These are phyloP conservation scores for Ceratocystis eucalypticola DNA, from an alignment of 2,329 filamentous ascomycete genomes.

Conservation along the genomic window DNA sequence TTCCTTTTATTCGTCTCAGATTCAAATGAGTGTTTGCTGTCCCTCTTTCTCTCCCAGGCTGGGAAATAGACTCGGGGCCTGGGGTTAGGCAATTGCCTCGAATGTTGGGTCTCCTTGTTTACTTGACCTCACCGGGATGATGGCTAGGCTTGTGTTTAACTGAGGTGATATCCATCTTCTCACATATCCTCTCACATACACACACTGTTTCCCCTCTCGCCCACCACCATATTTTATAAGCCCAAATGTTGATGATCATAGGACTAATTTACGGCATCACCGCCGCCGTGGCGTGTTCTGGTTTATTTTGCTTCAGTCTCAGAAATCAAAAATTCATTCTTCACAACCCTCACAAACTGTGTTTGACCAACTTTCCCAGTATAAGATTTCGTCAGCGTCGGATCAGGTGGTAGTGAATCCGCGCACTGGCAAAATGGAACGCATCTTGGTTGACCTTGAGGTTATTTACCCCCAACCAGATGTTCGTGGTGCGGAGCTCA, in stretches of 20 bases:
- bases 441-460: conserved; percentile 75
- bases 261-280: conserved; percentile 66
- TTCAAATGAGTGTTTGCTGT: neutral
- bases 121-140: neutral
- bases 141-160: neutral
- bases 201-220: neutral
- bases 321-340: conserved; percentile 29
- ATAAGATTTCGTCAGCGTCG: conserved; percentile 54
- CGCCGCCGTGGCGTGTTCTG: conserved; percentile 22
- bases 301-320: conserved; percentile 39
- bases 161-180: neutral
- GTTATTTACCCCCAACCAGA: conserved; percentile 69
- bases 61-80: neutral
- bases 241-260: conserved; percentile 75
- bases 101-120: neutral
- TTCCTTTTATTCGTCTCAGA: neutral
- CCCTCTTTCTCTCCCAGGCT: conserved; percentile 18
- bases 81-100: conserved; percentile 22
- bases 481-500: conserved; percentile 59
- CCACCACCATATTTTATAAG: conserved; percentile 26
- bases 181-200: too few relatives aligned
- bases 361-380: conserved; percentile 43
- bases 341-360: conserved; percentile 13
- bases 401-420: conserved; percentile 74
- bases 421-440: conserved; percentile 68